Evolutionary conservation across 1,284 basidiomycete genomes (phyloP), one percentile per base, ranked within the genome.

Genomic region (Puccinia novopanici): DNA sequence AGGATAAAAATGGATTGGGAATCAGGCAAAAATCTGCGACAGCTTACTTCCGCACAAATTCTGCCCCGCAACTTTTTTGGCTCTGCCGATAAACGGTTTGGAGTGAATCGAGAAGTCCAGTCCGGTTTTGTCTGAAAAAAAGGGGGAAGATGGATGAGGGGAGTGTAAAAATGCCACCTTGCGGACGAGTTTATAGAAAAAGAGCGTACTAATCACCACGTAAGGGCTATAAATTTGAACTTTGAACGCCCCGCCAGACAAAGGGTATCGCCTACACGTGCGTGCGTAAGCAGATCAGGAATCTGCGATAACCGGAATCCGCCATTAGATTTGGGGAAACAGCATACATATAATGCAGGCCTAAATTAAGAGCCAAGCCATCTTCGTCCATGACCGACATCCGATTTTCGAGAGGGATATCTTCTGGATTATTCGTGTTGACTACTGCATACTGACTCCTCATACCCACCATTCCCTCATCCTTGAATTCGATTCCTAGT

Each of bases 191-290:
- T 19, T 68, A 45, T 34, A 34, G 34, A 63, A 13, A 17, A 34
- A 24, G 24, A 40, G 24, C 77, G 27, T 54, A 80, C 77, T 99
- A 85, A 98, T 87, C 72, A 99, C 87, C 74, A 99, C 88, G 85
- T 93, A 99, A 2, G 97, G 95, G 83, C 91, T 91, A 85, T 95
- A 99, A 75, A 99, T 91, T 86, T 99, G 96, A 0, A 98, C 93
- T 86, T 94, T 96, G 89, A 98, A 97, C 0, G 96, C 95, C n/a
- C 97, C 95, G 3, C 96, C 97, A 15, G 95, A 93, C 81, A 98
- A 90, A 2, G 93, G 91, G 86, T 93, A 94, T 59, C 83, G 82
- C 70, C 83, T 83, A 34, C 30, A 22, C 24, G 19, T 24, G 55
- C 13, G 54, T 52, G 24, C 67, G 27, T 42, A 59, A 34, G 27